These are phyloP conservation scores for Tinospora cordifolia DNA, from an alignment of 164 flowering plant species.

Conservation along the genomic window DNA sequence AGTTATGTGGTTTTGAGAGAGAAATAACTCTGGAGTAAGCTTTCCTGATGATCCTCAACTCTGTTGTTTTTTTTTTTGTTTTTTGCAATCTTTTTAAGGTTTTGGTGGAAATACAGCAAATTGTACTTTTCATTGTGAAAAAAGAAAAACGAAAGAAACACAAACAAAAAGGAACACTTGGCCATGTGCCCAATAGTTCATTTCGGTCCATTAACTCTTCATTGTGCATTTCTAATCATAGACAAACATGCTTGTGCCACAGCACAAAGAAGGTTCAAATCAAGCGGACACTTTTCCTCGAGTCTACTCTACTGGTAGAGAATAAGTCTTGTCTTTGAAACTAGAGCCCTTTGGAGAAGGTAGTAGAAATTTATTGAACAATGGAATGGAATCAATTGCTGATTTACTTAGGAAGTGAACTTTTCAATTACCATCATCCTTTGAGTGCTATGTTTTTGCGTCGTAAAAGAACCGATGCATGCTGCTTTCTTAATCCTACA, in stretches of 20 bases:
- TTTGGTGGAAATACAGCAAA: background rate
- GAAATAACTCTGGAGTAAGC: background rate
- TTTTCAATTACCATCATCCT: no score
- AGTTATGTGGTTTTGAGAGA: slow-evolving; percentile 4
- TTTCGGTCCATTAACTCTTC: no score
- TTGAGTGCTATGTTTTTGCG: no score
- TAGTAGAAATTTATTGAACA: background rate
- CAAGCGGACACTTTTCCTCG: no score
- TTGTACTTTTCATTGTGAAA: background rate
- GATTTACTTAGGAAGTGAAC: background rate
- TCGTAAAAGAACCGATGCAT: no score
- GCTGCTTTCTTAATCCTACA: no score
- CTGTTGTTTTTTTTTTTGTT: background rate
- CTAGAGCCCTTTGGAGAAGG: background rate
- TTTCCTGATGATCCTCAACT: slow-evolving; percentile 4
- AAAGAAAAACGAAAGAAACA: background rate
- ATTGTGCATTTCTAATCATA: no score
- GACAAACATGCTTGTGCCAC: background rate
- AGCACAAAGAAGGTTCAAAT: background rate
- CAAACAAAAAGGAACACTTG: background rate
- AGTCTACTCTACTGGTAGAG: background rate
- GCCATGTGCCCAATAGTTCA: background rate
- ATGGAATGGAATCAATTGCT: background rate
- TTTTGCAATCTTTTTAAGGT: background rate
- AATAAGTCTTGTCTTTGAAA: background rate